Base-by-base conservation (phyloP, 2,329 filamentous ascomycete genomes). In the Curvularia sp. region DNA sequence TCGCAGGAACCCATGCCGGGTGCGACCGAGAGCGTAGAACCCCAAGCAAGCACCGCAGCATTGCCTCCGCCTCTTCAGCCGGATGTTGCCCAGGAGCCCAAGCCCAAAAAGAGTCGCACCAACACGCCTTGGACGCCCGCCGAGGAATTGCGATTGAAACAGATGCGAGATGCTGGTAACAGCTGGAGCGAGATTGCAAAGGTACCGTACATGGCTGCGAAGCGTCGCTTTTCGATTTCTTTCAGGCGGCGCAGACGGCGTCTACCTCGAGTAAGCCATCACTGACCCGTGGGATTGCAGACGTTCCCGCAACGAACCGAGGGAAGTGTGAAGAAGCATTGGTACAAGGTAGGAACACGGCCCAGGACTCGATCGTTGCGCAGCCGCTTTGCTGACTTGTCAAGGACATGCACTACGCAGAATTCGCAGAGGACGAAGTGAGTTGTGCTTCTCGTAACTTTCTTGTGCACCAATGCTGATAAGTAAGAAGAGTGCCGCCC, bases 141-240 rank as follows among this genome's bases (percentile, higher is more conserved):
- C 33, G 95, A 99, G 77, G 95, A 99, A 79, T 87, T 94, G 75
- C 85, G 93, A 46, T 82, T 99, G 68, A 98, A 98, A 83, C 88
- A 89, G 66, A 96, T 99, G 92, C 86, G 95, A 71, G 95, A 98
- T 78, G 87, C 89, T 1, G 93, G 94, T 10, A 93, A 91, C 69
- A 97, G 91, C 73, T 99, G 95, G 95, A 96, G 92, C 49, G 95
- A 98, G 73, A 99, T 99, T 74, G 95, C 94, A 68, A 98, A 98
- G 88, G 93, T 96, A 70, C 12, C 39, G 28, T 33, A 28, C 7
- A 39, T 18, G 13, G 18, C 49, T 44, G 33, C 26, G 31, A n/a
- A 15, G 15, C 31, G 10, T 33, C 3, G 26, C n/a, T 47, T 47
- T 22, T 7, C 15, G 33, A 31, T 35, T 35, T 24, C n/a, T 2